Percentiles rank a stretch among this genome's conserved stretches.
Conservation (phyloP, 192 early-diverging fungal species). For the Podila epicladia region DNA sequence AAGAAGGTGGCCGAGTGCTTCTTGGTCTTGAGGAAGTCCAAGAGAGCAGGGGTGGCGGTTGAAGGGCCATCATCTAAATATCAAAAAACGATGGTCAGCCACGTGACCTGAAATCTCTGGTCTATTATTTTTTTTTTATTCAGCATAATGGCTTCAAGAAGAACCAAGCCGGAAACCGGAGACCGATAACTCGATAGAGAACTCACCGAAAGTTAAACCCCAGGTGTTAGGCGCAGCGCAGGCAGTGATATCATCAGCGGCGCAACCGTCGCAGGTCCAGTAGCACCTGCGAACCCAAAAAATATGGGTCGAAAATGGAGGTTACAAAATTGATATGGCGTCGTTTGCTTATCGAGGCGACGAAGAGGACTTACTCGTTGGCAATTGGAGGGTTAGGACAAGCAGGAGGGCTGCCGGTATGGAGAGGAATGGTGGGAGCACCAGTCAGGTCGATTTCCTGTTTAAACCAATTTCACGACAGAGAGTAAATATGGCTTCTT, state of each 20-base stretch:
- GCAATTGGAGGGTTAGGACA: conserved; percentile 8
- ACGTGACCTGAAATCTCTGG: no score
- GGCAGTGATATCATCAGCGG: conserved; percentile 46
- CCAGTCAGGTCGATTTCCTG: conserved; percentile 24
- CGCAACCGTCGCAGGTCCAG: conserved; percentile 58
- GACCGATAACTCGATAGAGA: no score
- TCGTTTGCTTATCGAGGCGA: neutral
- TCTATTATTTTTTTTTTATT: no score
- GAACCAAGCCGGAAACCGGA: no score
- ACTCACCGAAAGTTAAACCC: conserved; percentile 62
- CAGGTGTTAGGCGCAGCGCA: conserved; percentile 56
- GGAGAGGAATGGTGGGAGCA: conserved; percentile 18
- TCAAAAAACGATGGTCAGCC: no score
- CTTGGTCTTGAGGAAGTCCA: conserved; percentile 55
- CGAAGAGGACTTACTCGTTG: conserved; percentile 22
- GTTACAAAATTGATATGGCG: neutral
- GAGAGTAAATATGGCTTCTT: no score
- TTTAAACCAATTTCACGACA: no score
- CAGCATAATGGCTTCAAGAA: no score
- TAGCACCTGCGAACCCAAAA: conserved; percentile 27
- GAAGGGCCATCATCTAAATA: conserved; percentile 64
- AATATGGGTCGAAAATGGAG: neutral
- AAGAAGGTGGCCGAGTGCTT: conserved; percentile 70
- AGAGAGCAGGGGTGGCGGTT: conserved; percentile 56
- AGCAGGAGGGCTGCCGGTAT: conserved; percentile 5